These are phyloP conservation scores for Hura crepitans DNA, from an alignment of 441 rosid species.

Conservation along the genomic window DNA sequence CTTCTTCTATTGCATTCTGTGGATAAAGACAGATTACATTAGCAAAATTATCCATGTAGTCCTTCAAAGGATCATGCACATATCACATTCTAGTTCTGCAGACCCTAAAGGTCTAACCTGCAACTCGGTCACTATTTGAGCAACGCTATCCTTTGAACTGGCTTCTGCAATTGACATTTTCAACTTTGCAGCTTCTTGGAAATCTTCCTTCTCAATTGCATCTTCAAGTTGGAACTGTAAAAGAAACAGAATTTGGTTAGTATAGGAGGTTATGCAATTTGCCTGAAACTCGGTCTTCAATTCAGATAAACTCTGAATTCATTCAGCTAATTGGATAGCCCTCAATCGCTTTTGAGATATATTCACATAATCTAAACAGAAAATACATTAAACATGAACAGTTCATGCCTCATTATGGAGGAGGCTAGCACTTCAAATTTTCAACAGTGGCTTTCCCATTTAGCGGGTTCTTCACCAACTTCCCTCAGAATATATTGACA, in stretches of 20 bases:
- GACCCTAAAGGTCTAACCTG: conserved; percentile 41
- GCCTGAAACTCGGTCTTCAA: neutral
- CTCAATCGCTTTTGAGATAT: neutral
- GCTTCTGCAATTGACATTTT: conserved; percentile 69
- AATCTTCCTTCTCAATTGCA: conserved; percentile 83
- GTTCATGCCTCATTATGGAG: neutral
- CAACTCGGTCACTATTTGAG: conserved; percentile 72
- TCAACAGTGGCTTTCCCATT: conserved; percentile 1
- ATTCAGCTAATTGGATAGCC: neutral
- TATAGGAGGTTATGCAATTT: conserved; percentile 8
- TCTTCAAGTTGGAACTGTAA: conserved; percentile 82
- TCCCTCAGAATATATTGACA: neutral
- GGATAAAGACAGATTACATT: conserved; percentile 19
- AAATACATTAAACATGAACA: neutral
- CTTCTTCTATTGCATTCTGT: conserved; percentile 71
- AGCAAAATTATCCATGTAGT: conserved; percentile 15
- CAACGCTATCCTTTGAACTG: conserved; percentile 58
- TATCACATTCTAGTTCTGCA: neutral
- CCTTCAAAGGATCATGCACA: neutral
- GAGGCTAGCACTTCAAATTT: neutral
- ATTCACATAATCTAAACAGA: neutral
- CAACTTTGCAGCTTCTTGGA: conserved; percentile 73
- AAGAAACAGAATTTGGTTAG: conserved; percentile 17
- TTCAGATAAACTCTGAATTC: neutral
- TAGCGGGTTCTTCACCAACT: neutral